A percentile compares a stretch with the other conserved stretches of the same genome.
Evolutionary conservation across 257 asterid species (phyloP).

Genomic region (Fraxinus americana): DNA sequence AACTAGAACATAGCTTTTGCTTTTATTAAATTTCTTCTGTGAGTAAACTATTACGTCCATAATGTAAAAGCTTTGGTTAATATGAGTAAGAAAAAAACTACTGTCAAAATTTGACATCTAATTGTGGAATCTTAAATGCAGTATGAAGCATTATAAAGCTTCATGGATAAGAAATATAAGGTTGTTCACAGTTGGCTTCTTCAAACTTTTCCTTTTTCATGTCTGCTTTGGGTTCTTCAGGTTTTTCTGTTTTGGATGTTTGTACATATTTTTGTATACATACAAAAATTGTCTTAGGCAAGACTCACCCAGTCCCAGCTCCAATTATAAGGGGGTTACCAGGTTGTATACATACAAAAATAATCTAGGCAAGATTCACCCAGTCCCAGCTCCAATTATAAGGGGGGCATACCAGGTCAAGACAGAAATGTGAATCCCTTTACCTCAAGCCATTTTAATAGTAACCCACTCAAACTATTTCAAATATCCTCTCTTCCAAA

Average conservation of each 20-base stretch:
- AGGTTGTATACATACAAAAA: background rate
- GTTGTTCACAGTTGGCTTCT: background rate
- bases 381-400: background rate
- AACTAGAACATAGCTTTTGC: background rate
- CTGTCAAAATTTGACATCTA: background rate
- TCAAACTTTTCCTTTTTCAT: background rate
- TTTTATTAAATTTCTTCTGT: background rate
- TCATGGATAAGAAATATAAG: background rate
- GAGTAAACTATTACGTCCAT: background rate
- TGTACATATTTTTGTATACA: no score
- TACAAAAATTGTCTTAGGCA: background rate
- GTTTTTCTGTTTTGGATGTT: background rate
- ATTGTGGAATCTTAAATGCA: background rate
- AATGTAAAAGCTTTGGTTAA: background rate
- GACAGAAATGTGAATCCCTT: conserved; percentile 7
- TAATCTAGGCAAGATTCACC: background rate
- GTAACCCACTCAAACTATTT: background rate
- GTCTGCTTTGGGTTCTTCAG: background rate
- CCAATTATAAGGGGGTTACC: background rate
- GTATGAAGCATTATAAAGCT: background rate
- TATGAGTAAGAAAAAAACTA: background rate
- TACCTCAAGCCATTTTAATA: background rate
- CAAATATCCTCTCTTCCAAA: background rate
- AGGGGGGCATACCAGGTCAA: background rate
- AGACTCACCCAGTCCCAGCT: background rate